Evolutionary conservation across 495 filamentous ascomycete genomes (phyloP), one percentile per base, ranked within the genome.

Genomic region (Aspergillus campestris): DNA sequence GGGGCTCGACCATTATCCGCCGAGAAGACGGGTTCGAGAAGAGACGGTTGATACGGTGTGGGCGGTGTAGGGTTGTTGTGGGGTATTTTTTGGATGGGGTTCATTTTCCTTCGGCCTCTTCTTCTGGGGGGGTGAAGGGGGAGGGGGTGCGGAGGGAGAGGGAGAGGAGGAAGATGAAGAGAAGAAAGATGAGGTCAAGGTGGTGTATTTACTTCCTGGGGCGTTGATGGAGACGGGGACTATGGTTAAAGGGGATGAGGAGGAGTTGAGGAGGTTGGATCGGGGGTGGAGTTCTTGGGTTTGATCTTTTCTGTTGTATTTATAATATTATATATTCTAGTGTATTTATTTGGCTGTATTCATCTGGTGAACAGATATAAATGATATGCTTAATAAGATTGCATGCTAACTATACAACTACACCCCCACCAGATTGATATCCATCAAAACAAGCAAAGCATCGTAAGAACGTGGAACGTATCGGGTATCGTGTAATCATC

Each of bases 21-120:
- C 67, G 79, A 3, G 74, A 77, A 50, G 82, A 87, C 44, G 85
- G 85, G 15, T 88, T 86, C 41, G 85, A 89, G 69, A 86, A 85
- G 69, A 59, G 85, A 24, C 60, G 73, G 36, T 49, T 81, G 12
- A 64, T 71, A 40, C 62, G 77, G 15, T 88, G 85, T 62, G 77
- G 71, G 3, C 61, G 84, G 47, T 89, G 85, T 65, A 65, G 71
- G 24, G 53, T 86, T 15, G 65, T 77, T 3, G 70, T 85, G 37
- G 85, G 80, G 31, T 89, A 89, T 64, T 64, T 66, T 45, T 40
- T 71, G 31, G 66, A 71, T 56, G 18, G 28, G 42, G 51, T 64
- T 31, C 68, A 70, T 61, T 72, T 63, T 53, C 33, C 35, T 34
- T 9, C 6, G 18, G 28, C 9, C 12, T 24, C 18, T 24, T 24